phyloP scores from a whole-genome alignment of 768 basidiomycete genomes.

The Rhodotorula taiwanensis region DNA sequence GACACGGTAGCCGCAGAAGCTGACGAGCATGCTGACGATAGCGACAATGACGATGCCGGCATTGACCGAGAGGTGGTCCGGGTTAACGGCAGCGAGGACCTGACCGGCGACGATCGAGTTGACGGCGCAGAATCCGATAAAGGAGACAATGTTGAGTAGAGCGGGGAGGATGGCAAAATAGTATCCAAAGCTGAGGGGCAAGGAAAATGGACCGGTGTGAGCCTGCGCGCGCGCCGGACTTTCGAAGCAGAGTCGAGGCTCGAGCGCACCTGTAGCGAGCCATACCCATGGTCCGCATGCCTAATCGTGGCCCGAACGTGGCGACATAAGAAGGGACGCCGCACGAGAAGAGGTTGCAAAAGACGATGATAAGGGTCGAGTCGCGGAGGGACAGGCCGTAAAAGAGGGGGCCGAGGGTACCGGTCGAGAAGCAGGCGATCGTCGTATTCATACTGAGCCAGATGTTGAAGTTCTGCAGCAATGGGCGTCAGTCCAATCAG shows the following conservation, averaged over 20 bases:
- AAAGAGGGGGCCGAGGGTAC: conserved; percentile 59
- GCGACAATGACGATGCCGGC: conserved; percentile 77
- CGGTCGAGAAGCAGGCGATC: conserved; percentile 56
- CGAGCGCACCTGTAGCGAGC: conserved; percentile 57
- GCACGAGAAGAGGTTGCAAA: conserved; percentile 61
- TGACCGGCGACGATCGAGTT: conserved; percentile 66
- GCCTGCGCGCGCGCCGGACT: too few relatives aligned
- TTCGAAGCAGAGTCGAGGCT: conserved; percentile 49
- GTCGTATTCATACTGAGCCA: conserved; percentile 36
- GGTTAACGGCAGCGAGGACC: conserved; percentile 55
- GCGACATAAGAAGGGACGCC: conserved; percentile 57
- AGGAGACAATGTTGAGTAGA: conserved; percentile 52
- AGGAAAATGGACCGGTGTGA: neutral
- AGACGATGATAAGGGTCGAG: conserved; percentile 59
- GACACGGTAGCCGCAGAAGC: conserved; percentile 38
- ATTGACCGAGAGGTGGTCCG: conserved; percentile 52
- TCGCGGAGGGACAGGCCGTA: conserved; percentile 60
- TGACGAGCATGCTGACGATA: conserved; percentile 58
- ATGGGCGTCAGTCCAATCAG: too few relatives aligned
- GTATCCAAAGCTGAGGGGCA: conserved; percentile 44
- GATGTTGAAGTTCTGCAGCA: conserved; percentile 21
- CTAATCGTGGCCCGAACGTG: conserved; percentile 72
- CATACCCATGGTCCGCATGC: conserved; percentile 73
- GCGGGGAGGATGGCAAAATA: conserved; percentile 45
- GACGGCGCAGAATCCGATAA: conserved; percentile 55